A percentile compares a stretch with the other conserved stretches of the same genome.
Evolutionary conservation across 371 early-diverging fungal genomes (phyloP).

Genomic region (Dichotomocladium elegans): DNA sequence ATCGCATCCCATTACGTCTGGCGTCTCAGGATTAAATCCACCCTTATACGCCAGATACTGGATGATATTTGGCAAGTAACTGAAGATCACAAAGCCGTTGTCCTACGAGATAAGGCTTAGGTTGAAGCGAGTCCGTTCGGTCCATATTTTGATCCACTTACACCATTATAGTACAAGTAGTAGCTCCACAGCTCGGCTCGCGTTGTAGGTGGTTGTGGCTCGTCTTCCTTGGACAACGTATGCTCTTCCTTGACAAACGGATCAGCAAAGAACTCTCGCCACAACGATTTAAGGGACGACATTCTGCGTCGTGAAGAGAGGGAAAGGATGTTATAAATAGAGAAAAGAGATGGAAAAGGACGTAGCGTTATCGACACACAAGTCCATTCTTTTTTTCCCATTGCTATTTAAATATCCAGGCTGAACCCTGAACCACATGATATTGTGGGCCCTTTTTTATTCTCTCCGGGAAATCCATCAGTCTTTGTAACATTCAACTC

Average conservation of each 20-base stretch:
- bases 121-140: too few relatives aligned
- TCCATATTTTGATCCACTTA: slow-evolving; percentile 2
- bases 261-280: not conserved
- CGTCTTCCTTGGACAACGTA: not conserved
- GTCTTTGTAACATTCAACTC: too few relatives aligned
- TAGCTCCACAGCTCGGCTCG: slow-evolving; percentile 43
- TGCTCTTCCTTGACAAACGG: not conserved
- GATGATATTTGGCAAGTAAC: slow-evolving; percentile 43
- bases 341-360: too few relatives aligned
- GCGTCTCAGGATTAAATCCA: slow-evolving; percentile 26
- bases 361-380: too few relatives aligned
- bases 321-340: too few relatives aligned
- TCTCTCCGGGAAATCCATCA: too few relatives aligned
- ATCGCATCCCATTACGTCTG: slow-evolving; percentile 28
- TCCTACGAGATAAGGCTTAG: slow-evolving; percentile 21
- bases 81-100: slow-evolving; percentile 42
- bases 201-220: slow-evolving; percentile 33
- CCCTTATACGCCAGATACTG: slow-evolving; percentile 39
- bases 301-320: too few relatives aligned
- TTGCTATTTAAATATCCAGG: too few relatives aligned
- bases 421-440: too few relatives aligned
- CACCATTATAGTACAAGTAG: slow-evolving; percentile 51
- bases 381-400: too few relatives aligned
- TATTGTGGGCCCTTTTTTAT: too few relatives aligned
- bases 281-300: too few relatives aligned